These are phyloP conservation scores for Deakozyma indianensis DNA, from an alignment of 805 yeast species.

Conservation along the genomic window DNA sequence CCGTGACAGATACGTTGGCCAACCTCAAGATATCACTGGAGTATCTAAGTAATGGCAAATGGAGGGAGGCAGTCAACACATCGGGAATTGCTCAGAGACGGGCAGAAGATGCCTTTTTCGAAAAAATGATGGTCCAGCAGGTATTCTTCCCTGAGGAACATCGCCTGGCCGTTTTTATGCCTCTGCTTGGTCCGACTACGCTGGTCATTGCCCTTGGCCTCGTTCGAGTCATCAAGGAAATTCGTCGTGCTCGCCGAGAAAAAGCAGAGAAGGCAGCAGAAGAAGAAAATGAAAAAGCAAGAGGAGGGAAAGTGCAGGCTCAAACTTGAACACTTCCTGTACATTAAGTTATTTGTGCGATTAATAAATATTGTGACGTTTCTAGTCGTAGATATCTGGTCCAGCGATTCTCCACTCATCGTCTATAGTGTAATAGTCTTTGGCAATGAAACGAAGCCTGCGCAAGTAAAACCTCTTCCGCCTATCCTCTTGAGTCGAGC, in stretches of 20 bases:
- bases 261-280: constrained; percentile 3
- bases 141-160: constrained; percentile 93
- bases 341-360: too few species aligned
- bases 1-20: constrained; percentile 39
- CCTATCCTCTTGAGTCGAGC: neutral
- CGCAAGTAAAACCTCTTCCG: neutral
- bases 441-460: neutral
- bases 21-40: constrained; percentile 26
- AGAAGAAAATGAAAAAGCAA: constrained; percentile 2
- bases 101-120: constrained; percentile 75
- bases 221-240: constrained; percentile 15
- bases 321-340: neutral
- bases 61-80: constrained; percentile 24
- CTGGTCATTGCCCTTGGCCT: constrained; percentile 36
- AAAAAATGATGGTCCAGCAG: constrained; percentile 90
- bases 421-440: neutral
- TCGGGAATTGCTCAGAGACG: constrained; percentile 41
- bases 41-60: constrained; percentile 20
- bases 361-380: too few species aligned
- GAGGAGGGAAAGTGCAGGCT: neutral
- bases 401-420: too few species aligned
- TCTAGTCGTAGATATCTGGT: too few species aligned
- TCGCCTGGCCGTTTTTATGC: constrained; percentile 84
- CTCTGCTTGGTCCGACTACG: constrained; percentile 72
- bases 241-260: neutral